Conservation (phyloP, 306 rosid species). For the Casuarina equisetifolia region DNA sequence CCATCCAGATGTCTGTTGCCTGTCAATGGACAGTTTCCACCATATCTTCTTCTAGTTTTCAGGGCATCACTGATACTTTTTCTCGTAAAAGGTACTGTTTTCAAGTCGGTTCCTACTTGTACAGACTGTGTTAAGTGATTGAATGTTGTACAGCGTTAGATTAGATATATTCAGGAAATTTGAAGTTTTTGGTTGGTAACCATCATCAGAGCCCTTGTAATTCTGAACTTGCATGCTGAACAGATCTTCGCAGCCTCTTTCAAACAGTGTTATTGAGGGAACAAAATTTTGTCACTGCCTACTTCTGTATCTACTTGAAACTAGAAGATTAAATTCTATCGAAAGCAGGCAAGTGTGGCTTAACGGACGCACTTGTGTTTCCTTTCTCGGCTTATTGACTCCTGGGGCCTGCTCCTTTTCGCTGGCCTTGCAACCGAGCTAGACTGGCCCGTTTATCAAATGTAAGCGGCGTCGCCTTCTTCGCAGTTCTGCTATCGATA, state of each 20-base stretch:
- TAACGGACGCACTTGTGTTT: too few species aligned
- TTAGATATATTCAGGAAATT: conserved; percentile 4
- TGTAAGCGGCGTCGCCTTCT: too few species aligned
- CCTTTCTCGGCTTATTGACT: too few species aligned
- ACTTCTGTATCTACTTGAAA: neutral
- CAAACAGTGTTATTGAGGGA: neutral
- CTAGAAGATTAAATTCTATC: neutral
- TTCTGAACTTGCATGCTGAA: neutral
- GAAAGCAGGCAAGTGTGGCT: neutral
- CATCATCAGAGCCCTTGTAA: neutral
- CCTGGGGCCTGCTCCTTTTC: too few species aligned
- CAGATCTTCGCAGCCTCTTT: neutral
- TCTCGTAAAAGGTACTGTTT: neutral
- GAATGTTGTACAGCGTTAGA: conserved; percentile 10
- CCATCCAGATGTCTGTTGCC: neutral
- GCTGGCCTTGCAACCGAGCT: too few species aligned
- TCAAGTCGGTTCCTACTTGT: neutral
- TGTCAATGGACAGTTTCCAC: neutral
- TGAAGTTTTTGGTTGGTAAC: conserved; percentile 3
- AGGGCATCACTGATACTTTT: neutral
- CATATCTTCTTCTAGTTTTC: neutral
- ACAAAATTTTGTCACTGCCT: neutral
- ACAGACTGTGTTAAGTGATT: neutral
- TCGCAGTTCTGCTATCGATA: too few species aligned
- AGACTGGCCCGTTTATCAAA: too few species aligned